phyloP scores from a whole-genome alignment of 1,284 basidiomycete species.

The Trametes polyzona region DNA sequence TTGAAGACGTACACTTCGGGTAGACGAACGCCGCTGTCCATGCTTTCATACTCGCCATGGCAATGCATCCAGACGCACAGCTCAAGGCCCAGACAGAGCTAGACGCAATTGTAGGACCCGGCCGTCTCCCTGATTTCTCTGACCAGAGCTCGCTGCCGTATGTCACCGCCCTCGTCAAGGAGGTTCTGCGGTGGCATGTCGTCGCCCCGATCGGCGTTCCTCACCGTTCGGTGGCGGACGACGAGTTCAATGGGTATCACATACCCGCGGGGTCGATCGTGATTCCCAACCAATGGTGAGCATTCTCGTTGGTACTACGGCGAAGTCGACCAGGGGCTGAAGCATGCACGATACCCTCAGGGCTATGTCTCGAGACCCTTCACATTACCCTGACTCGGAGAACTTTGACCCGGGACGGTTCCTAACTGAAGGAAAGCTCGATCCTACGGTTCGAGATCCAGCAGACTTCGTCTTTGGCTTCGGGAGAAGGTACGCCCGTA shows the following conservation, averaged over 20 bases:
- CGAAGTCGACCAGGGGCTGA: neutral
- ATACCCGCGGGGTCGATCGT: constrained; percentile 18
- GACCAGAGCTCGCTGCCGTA: constrained; percentile 36
- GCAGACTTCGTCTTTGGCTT: constrained; percentile 8
- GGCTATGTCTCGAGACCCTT: constrained; percentile 8
- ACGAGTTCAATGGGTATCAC: constrained; percentile 13
- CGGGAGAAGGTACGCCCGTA: neutral
- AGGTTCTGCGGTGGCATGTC: constrained; percentile 37
- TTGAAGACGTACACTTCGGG: neutral
- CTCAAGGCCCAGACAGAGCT: constrained; percentile 37
- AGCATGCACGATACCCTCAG: neutral
- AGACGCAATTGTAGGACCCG: constrained; percentile 34
- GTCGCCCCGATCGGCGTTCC: constrained; percentile 23
- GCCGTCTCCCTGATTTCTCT: constrained; percentile 35
- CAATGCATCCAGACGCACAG: constrained; percentile 35
- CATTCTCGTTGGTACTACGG: neutral
- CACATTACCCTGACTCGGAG: constrained; percentile 1
- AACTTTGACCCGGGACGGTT: constrained; percentile 6
- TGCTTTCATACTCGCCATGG: constrained; percentile 36
- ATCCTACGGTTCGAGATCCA: constrained; percentile 2
- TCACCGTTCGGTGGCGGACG: constrained; percentile 17
- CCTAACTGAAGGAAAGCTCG: neutral
- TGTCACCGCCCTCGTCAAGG: constrained; percentile 36
- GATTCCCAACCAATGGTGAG: constrained; percentile 20
- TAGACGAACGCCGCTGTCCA: constrained; percentile 18